Conservation (phyloP, 2,329 filamentous ascomycete species). For the Madurella mycetomatis region DNA sequence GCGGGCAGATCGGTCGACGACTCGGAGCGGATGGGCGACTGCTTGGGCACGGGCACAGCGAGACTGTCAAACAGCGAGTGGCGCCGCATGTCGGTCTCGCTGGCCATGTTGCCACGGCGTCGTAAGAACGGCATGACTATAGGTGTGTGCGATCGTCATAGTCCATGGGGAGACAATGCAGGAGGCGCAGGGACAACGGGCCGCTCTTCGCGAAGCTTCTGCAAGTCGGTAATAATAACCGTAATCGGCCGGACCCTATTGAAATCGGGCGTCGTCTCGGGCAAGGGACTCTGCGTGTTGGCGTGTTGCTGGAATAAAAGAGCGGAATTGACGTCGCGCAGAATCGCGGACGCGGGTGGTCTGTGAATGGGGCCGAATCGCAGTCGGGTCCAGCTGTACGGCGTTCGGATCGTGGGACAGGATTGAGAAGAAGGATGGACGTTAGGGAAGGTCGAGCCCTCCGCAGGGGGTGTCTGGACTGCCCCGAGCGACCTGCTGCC, state of each 20-base stretch:
- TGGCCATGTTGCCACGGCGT: slow-evolving; percentile 56
- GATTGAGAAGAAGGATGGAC: background rate
- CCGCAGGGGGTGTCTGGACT: slow-evolving; percentile 4
- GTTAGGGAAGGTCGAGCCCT: slow-evolving; percentile 2
- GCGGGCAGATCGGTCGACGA: slow-evolving; percentile 26
- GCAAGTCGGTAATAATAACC: slow-evolving; percentile 6
- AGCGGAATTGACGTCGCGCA: slow-evolving; percentile 13
- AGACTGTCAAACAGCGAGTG: slow-evolving; percentile 40
- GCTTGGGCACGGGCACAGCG: slow-evolving; percentile 21
- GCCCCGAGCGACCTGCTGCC: slow-evolving; percentile 8
- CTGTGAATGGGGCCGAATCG: background rate
- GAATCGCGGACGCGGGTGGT: background rate
- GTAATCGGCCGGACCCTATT: slow-evolving; percentile 1
- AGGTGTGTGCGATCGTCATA: slow-evolving; percentile 24
- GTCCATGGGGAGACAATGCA: slow-evolving; percentile 20
- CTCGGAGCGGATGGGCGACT: slow-evolving; percentile 23
- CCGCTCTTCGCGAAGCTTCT: slow-evolving; percentile 2
- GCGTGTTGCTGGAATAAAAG: slow-evolving; percentile 3
- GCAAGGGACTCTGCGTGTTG: background rate
- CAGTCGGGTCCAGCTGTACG: background rate
- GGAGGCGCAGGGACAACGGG: slow-evolving; percentile 2
- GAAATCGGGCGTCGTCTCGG: background rate
- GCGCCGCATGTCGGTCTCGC: slow-evolving; percentile 55
- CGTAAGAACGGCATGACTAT: slow-evolving; percentile 56
- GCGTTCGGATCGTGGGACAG: background rate